Base-by-base conservation (phyloP, 805 yeast genomes). In the Myxozyma melibiosi region DNA sequence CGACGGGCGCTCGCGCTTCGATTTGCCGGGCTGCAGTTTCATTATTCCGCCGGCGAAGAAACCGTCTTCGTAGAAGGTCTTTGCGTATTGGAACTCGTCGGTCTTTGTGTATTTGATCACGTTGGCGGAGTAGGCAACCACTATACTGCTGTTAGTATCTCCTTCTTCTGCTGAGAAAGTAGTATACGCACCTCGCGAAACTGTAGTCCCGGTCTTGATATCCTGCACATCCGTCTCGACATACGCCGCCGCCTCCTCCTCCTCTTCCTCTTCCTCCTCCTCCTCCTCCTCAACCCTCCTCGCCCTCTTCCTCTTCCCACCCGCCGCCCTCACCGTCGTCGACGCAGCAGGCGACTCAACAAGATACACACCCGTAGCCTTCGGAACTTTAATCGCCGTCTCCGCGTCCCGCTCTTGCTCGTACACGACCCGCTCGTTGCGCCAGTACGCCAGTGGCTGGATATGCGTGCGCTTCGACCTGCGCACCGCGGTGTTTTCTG, bases 381-480 rank as follows among this genome's bases (percentile, higher is more conserved):
- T 59, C 1, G 73, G 71, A 9, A 65, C 51, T 9, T 64, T 58
- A 9, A 43, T 49, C 4, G 61, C 59, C 1, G 63, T 46, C 22
- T 55, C 63, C 9, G 52, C 55, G 20, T 51, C 57, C 25, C 60
- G 51, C 4, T 62, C 70, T 28, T 67, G 56, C 14, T 77, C 74
- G 66, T 86, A 90, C 2, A 87, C 80, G 30, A 86, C 80, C 58
- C 83, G 76, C 71, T 90, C 96, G 66, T 87, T 88, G 68, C 87
- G 81, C 96, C 96, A 90, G 68, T 79, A 87, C 2, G 89, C 91
- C 61, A 90, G 73, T 0, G 96, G 92, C 2, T 84, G 80, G 5
- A 86, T 78, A 60, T 81, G 80, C 0, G 82, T 80, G 65, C 96
- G 77, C 31, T 78, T 76, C 0, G 96, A 86, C 62, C 88, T 74